Evolutionary conservation across 1,284 basidiomycete genomes (phyloP).

Genomic region (Malassezia nana): DNA sequence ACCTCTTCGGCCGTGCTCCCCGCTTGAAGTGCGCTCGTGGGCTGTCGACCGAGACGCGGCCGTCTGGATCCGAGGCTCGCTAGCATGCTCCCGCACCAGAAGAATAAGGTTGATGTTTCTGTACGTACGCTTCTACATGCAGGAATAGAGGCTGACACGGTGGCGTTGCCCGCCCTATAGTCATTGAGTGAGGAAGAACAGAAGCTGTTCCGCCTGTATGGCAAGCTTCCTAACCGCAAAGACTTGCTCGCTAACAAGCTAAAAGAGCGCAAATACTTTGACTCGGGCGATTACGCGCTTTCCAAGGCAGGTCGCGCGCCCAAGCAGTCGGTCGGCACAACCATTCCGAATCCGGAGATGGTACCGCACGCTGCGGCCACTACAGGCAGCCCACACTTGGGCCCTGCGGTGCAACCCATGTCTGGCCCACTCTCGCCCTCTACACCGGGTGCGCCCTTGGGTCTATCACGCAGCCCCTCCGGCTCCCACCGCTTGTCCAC

Average conservation of each 20-base stretch:
- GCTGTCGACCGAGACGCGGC: not conserved
- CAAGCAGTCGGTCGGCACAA: slow-evolving; percentile 76
- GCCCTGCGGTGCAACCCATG: not conserved
- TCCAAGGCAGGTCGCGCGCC: slow-evolving; percentile 85
- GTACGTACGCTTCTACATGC: slow-evolving; percentile 53
- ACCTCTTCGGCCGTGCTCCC: not conserved
- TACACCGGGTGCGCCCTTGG: slow-evolving; percentile 5
- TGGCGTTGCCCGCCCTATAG: no score
- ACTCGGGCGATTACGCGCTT: slow-evolving; percentile 91
- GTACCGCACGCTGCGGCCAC: slow-evolving; percentile 49
- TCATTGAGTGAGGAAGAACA: slow-evolving; percentile 81
- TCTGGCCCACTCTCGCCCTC: not conserved
- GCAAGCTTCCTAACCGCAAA: slow-evolving; percentile 85
- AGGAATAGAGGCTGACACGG: not conserved
- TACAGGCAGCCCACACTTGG: slow-evolving; percentile 17
- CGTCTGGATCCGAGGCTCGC: not conserved
- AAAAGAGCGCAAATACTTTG: slow-evolving; percentile 97
- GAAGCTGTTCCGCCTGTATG: slow-evolving; percentile 86
- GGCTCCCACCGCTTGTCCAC: not conserved
- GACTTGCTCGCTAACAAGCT: slow-evolving; percentile 86
- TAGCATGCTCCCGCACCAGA: slow-evolving; percentile 67
- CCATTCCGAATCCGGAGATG: slow-evolving; percentile 79
- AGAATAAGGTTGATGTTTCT: slow-evolving; percentile 82
- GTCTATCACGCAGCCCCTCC: slow-evolving; percentile 10
- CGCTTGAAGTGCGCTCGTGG: not conserved